A percentile compares a stretch with the other conserved stretches of the same genome.
phyloP scores from a whole-genome alignment of 73 alveolate species.

The Paramecium caudatum region DNA sequence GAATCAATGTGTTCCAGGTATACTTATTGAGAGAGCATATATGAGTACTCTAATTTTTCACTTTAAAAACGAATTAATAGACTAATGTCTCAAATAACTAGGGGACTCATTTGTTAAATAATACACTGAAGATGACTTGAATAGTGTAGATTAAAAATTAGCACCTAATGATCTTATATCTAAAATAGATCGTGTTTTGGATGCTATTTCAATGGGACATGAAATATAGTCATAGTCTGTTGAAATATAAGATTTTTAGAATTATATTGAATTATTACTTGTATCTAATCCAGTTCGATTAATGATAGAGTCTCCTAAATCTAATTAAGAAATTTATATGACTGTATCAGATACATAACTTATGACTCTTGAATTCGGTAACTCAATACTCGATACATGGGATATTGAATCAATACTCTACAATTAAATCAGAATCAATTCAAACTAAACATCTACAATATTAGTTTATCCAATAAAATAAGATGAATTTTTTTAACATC shows the following conservation, averaged over 20 bases:
- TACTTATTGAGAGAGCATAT: background rate
- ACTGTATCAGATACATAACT: constrained; percentile 18
- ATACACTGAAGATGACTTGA: constrained; percentile 14
- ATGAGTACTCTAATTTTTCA: background rate
- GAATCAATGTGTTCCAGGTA: background rate
- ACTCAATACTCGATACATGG: background rate
- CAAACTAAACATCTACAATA: constrained; percentile 1
- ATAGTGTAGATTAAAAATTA: background rate
- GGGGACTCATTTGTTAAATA: background rate
- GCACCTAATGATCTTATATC: background rate
- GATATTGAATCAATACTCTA: constrained; percentile 41
- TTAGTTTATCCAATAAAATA: constrained; percentile 22
- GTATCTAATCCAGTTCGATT: background rate
- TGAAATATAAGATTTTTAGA: background rate
- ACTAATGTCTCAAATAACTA: background rate
- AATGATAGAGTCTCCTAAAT: background rate
- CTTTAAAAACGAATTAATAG: constrained; percentile 44
- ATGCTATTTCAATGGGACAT: background rate
- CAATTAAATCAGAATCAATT: constrained; percentile 3
- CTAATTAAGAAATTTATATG: constrained; percentile 44
- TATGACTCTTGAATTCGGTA: background rate
- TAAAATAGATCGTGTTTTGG: background rate
- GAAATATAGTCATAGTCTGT: background rate
- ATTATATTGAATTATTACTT: background rate
- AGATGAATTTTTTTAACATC: constrained; percentile 46